Evolutionary conservation across 1,284 basidiomycete species (phyloP), one percentile per base, ranked within the genome.

Genomic region (Anthracocystis setariae): DNA sequence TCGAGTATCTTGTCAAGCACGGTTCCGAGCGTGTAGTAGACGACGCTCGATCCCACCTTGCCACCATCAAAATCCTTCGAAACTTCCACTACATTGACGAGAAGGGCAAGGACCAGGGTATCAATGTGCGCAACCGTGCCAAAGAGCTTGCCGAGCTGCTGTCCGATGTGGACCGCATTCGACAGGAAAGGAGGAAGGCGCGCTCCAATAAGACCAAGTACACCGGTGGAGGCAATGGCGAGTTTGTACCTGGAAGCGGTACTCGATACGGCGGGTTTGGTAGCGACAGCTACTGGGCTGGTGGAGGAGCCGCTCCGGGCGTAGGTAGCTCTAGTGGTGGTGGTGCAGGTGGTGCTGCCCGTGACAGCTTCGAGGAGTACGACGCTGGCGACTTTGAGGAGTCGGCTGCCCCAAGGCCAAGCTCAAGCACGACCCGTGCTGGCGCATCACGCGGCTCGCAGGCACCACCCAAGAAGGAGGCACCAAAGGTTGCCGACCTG

Each of bases 21-120:
- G 96, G 95, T n/a, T 94, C 92, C 21, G 95, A 98, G 83, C 90
- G 96, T 43, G 96, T 98, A 3, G 93, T 98, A 17, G 95, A 98
- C 80, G 95, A 98, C 84, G 93, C 96, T 3, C 88, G 95, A 58
- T 91, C 93, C 1, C 96, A 98, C 82, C 86, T 98, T 20, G 90
- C 92, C 38, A 97, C 94, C 25, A 89, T 98, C 83, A 98, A 98
- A 86, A 98, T 98, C 91, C 88, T 98, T 9, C 87, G 94, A 64
- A 97, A 91, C 81, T 98, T 98, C 85, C 96, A 98, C 83, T 98
- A 97, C 84, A 93, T 97, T 59, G 96, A 98, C 77, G 95, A 98
- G 74, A 96, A 95, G 85, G 94, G 93, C 60, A 98, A 98, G 84
- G 96, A 98, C 80, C 93, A 98, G 84, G 95, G 95, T n/a, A 88